Evolutionary conservation across 2,329 filamentous ascomycete species (phyloP).

Genomic region (Coniella lustricola): DNA sequence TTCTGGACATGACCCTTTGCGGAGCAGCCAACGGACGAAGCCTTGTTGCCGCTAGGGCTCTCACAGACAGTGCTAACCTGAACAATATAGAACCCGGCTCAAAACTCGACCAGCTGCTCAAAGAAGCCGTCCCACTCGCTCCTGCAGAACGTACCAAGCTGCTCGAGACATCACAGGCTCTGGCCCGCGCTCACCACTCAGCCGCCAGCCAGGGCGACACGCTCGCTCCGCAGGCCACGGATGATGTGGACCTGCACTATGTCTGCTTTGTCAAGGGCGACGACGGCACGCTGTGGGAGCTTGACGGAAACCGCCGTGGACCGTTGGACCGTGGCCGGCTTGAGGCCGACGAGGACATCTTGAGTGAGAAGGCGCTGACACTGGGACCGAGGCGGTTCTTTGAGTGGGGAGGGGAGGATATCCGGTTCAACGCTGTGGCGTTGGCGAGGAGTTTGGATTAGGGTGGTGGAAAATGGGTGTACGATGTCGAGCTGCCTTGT

Average conservation of each 20-base stretch:
- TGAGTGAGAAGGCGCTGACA: slow-evolving; percentile 68
- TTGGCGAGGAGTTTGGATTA: slow-evolving; percentile 46
- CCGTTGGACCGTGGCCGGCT: slow-evolving; percentile 51
- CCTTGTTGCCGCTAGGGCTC: not conserved
- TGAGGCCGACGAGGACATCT: slow-evolving; percentile 56
- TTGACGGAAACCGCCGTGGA: slow-evolving; percentile 52
- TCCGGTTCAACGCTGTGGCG: slow-evolving; percentile 53
- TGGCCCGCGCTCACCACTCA: slow-evolving; percentile 71
- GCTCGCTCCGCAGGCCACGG: slow-evolving; percentile 66
- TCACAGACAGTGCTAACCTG: not conserved
- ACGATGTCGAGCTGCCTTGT: too few relatives aligned
- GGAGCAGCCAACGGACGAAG: not conserved
- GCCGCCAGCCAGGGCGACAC: slow-evolving; percentile 77
- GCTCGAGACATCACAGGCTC: slow-evolving; percentile 66
- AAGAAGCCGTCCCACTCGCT: slow-evolving; percentile 61
- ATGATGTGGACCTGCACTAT: slow-evolving; percentile 87
- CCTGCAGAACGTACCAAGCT: slow-evolving; percentile 62
- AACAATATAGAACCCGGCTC: slow-evolving; percentile 36
- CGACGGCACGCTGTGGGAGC: slow-evolving; percentile 57
- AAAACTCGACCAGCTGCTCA: slow-evolving; percentile 58
- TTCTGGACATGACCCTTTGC: too few relatives aligned
- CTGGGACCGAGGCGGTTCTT: slow-evolving; percentile 57
- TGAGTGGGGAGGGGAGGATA: slow-evolving; percentile 46
- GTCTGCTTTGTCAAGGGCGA: slow-evolving; percentile 81
- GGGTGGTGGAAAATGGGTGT: not conserved